These are phyloP conservation scores for Peronospora farinosa DNA, from an alignment of 352 stramenopile species.

Conservation along the genomic window DNA sequence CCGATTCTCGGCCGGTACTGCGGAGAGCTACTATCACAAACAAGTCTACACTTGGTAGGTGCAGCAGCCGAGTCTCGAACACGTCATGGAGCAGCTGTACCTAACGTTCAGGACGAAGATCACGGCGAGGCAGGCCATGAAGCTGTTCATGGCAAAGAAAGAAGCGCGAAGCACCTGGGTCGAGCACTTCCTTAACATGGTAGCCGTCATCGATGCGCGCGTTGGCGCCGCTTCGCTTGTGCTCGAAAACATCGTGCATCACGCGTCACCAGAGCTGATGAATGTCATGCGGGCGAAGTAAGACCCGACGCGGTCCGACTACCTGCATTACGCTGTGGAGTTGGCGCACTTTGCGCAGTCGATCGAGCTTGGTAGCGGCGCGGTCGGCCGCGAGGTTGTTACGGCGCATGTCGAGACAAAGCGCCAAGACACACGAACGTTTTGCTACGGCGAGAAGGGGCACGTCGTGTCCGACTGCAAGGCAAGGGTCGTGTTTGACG, in stretches of 20 bases:
- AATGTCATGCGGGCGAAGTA: constrained; percentile 4
- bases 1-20: not conserved
- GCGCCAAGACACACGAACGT: too few species aligned
- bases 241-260: constrained; percentile 10
- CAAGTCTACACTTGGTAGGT: not conserved
- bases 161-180: not conserved
- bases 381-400: not conserved
- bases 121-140: constrained; percentile 1
- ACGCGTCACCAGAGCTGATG: constrained; percentile 4
- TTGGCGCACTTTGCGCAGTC: constrained; percentile 4
- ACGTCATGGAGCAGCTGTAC: constrained; percentile 6
- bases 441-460: too few species aligned
- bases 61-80: not conserved
- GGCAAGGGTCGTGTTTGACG: too few species aligned
- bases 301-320: not conserved
- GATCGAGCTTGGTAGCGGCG: too few species aligned
- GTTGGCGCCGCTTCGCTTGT: not conserved
- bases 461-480: too few species aligned
- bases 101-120: constrained; percentile 6
- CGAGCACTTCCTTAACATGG: constrained; percentile 5
- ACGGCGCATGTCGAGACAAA: not conserved
- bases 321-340: constrained; percentile 1
- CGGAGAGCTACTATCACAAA: constrained; percentile 3
- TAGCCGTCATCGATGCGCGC: not conserved
- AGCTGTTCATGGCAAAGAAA: not conserved